phyloP scores from a whole-genome alignment of 495 filamentous ascomycete genomes.

The Aspergillus hancockii region DNA sequence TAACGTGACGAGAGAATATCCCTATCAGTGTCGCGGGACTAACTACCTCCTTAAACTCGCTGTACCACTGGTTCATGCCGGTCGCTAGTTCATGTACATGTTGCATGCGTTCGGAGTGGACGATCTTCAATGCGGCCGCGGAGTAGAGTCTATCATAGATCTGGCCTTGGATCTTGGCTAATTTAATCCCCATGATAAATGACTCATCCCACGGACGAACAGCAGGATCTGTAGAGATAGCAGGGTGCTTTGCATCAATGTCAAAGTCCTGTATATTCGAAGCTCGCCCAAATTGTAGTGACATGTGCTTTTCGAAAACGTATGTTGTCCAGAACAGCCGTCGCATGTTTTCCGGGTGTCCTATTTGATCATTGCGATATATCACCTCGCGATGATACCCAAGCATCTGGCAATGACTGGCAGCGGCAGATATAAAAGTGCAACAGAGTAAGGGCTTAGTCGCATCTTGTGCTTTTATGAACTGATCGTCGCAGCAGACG shows the following conservation, averaged over 20 bases:
- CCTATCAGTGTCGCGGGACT: neutral
- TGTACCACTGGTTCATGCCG: slow-evolving; percentile 16
- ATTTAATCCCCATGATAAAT: slow-evolving; percentile 14
- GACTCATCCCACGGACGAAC: slow-evolving; percentile 23
- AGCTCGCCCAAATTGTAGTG: slow-evolving; percentile 21
- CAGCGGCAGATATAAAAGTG: slow-evolving; percentile 17
- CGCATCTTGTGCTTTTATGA: slow-evolving; percentile 23
- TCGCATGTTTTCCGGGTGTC: slow-evolving; percentile 12
- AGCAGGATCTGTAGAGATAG: slow-evolving; percentile 9
- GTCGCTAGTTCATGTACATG: slow-evolving; percentile 8
- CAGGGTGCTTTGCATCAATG: slow-evolving; percentile 19
- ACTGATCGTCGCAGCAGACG: slow-evolving; percentile 9
- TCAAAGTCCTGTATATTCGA: slow-evolving; percentile 27
- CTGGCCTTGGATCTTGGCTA: slow-evolving; percentile 19
- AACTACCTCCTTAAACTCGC: slow-evolving; percentile 11
- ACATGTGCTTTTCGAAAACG: slow-evolving; percentile 23
- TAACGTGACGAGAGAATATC: neutral
- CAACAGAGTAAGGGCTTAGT: slow-evolving; percentile 14
- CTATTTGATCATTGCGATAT: slow-evolving; percentile 9
- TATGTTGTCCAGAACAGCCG: slow-evolving; percentile 26
- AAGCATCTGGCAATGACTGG: slow-evolving; percentile 21
- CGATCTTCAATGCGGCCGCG: slow-evolving; percentile 13
- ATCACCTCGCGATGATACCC: slow-evolving; percentile 21
- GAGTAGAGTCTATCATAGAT: slow-evolving; percentile 24
- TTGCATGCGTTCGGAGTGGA: slow-evolving; percentile 6